Conservation (phyloP, 2,329 filamentous ascomycete species). For the Cercospora brassicicola region DNA sequence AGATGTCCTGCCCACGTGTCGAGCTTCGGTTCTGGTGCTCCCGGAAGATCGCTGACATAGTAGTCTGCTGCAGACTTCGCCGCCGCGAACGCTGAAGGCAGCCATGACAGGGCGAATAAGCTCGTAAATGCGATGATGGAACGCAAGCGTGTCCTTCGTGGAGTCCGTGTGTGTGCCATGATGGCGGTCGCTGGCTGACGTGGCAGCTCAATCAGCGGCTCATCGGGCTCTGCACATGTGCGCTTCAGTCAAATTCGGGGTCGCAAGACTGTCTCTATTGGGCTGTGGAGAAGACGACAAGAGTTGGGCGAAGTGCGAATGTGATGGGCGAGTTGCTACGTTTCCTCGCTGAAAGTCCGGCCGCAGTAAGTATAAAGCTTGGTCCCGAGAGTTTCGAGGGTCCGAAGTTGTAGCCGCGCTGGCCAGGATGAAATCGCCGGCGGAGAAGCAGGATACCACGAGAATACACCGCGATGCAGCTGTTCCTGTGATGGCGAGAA, state of each 20-base stretch:
- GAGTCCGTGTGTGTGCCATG: constrained; percentile 21
- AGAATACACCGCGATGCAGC: not conserved
- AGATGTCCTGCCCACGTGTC: constrained; percentile 99
- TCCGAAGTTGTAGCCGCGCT: constrained; percentile 6
- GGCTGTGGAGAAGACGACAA: not conserved
- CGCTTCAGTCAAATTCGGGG: no score
- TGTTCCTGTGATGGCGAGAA: not conserved
- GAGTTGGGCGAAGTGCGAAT: not conserved
- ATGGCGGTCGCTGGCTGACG: constrained; percentile 18
- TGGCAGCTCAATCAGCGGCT: constrained; percentile 21
- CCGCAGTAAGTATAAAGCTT: constrained; percentile 1
- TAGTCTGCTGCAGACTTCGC: constrained; percentile 76
- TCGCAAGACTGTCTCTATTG: not conserved
- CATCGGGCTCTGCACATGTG: constrained; percentile 14
- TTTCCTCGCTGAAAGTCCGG: constrained; percentile 7
- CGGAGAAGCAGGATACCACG: constrained; percentile 5
- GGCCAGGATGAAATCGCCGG: constrained; percentile 1
- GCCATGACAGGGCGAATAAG: constrained; percentile 24
- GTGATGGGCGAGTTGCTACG: constrained; percentile 5
- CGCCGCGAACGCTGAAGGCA: constrained; percentile 35
- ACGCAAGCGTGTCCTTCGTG: constrained; percentile 18
- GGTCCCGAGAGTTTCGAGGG: constrained; percentile 7
- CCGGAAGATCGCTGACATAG: constrained; percentile 81
- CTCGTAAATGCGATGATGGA: constrained; percentile 20
- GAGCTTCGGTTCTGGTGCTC: constrained; percentile 71